Evolutionary conservation across 2,329 filamentous ascomycete species (phyloP).

Genomic region (Arthroderma sp.): DNA sequence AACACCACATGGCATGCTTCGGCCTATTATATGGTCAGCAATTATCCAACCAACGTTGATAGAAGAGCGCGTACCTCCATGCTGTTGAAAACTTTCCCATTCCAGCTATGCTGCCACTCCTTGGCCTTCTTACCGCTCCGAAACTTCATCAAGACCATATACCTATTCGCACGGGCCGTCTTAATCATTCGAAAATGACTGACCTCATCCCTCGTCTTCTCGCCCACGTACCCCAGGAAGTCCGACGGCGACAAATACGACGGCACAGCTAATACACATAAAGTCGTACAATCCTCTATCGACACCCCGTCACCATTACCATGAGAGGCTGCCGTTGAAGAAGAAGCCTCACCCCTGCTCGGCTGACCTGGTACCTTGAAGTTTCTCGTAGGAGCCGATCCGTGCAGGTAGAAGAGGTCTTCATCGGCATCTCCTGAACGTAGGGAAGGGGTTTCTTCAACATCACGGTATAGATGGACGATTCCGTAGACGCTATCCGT

Average conservation of each 20-base stretch:
- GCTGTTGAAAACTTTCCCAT: slow-evolving; percentile 83
- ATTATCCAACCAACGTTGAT: slow-evolving; percentile 8
- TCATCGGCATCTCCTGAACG: slow-evolving; percentile 32
- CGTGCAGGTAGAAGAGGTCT: slow-evolving; percentile 32
- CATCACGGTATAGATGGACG: slow-evolving; percentile 85
- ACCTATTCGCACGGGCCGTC: slow-evolving; percentile 77
- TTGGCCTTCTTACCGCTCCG: slow-evolving; percentile 60
- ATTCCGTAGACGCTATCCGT: slow-evolving; percentile 83
- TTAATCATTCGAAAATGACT: slow-evolving; percentile 91
- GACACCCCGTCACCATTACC: neutral
- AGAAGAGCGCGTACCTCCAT: slow-evolving; percentile 55
- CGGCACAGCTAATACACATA: slow-evolving; percentile 90
- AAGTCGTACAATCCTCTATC: slow-evolving; percentile 59
- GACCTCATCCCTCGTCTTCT: slow-evolving; percentile 72
- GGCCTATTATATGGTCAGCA: slow-evolving; percentile 42
- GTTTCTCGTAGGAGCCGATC: slow-evolving; percentile 25
- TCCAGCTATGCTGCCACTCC: slow-evolving; percentile 74
- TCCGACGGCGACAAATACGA: slow-evolving; percentile 87
- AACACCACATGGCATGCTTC: slow-evolving; percentile 94
- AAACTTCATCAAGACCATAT: slow-evolving; percentile 94
- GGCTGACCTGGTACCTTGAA: neutral
- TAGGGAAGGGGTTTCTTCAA: slow-evolving; percentile 56
- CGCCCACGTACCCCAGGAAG: slow-evolving; percentile 81
- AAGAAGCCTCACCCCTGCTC: slow-evolving; percentile 11
- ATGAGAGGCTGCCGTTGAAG: neutral